These are phyloP conservation scores for Xylaria bambusicola DNA, from an alignment of 495 filamentous ascomycete genomes.

Conservation along the genomic window DNA sequence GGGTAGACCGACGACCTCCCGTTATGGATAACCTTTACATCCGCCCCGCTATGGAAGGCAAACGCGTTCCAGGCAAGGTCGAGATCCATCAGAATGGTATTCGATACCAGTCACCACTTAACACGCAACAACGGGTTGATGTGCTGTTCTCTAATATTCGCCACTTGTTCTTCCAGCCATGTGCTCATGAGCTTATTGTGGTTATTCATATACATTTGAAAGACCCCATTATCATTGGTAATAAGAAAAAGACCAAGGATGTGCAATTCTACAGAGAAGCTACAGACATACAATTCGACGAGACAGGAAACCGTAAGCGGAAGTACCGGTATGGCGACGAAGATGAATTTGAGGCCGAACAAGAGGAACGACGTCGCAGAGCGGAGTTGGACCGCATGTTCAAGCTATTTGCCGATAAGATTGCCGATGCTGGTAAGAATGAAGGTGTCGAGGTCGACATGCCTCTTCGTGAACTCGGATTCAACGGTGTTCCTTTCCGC, in stretches of 20 bases:
- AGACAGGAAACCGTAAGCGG: conserved; percentile 95
- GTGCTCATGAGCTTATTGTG: conserved; percentile 91
- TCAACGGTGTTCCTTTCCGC: conserved; percentile 93
- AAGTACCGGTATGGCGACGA: conserved; percentile 99
- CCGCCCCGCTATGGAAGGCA: conserved; percentile 90
- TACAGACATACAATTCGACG: conserved; percentile 97
- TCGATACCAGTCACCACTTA: conserved; percentile 86
- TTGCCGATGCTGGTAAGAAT: conserved; percentile 86
- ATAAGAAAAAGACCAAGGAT: conserved; percentile 95
- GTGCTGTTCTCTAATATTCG: conserved; percentile 98
- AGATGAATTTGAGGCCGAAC: conserved; percentile 97
- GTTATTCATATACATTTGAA: conserved; percentile 97
- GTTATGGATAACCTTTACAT: conserved; percentile 90
- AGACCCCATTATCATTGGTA: conserved; percentile 97
- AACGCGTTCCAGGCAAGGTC: conserved; percentile 90
- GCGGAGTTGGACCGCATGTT: conserved; percentile 93
- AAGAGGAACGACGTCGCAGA: conserved; percentile 89
- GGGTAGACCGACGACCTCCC: conserved; percentile 77
- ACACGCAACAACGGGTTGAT: conserved; percentile 80
- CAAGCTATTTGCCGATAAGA: conserved; percentile 96
- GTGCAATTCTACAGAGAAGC: conserved; percentile 98
- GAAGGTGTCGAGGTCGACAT: conserved; percentile 87
- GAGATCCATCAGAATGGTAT: conserved; percentile 99
- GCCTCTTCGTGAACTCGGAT: conserved; percentile 93
- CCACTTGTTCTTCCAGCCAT: conserved; percentile 98